Evolutionary conservation across 345 rosid genomes (phyloP).

Genomic region (Hirschfeldia incana): DNA sequence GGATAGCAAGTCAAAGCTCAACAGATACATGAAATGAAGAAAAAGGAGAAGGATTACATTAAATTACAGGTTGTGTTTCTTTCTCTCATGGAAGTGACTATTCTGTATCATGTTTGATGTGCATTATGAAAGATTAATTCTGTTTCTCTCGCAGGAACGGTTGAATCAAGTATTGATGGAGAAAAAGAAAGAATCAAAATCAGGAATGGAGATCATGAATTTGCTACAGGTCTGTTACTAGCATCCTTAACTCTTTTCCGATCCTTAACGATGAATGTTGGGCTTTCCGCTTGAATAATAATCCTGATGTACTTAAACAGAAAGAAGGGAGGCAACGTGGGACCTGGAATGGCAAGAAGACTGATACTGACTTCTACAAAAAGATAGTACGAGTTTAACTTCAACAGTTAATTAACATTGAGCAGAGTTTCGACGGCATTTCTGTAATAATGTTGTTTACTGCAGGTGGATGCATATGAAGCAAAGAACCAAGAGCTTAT

Average conservation of each 20-base stretch:
- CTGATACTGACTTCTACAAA: slow-evolving; percentile 92
- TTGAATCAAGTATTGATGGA: slow-evolving; percentile 92
- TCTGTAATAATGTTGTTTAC: background rate
- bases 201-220: slow-evolving; percentile 99
- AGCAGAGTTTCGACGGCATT: slow-evolving; percentile 5
- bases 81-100: background rate
- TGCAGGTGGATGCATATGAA: slow-evolving; percentile 97
- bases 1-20: slow-evolving; percentile 94
- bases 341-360: slow-evolving; percentile 98
- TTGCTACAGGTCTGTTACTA: slow-evolving; percentile 70
- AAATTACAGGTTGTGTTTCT: slow-evolving; percentile 73
- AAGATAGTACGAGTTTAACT: slow-evolving; percentile 63
- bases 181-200: slow-evolving; percentile 86
- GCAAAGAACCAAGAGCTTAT: slow-evolving; percentile 90
- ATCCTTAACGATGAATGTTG: background rate
- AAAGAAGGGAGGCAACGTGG: slow-evolving; percentile 99
- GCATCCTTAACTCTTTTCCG: background rate
- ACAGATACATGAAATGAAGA: slow-evolving; percentile 98
- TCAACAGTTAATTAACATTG: background rate
- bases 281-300: background rate
- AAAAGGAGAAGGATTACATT: slow-evolving; percentile 93
- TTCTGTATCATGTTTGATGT: slow-evolving; percentile 2
- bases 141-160: slow-evolving; percentile 59
- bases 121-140: background rate
- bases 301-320: slow-evolving; percentile 43